Conservation (phyloP, 106 monocot species). For the Ottelia alismoides region DNA sequence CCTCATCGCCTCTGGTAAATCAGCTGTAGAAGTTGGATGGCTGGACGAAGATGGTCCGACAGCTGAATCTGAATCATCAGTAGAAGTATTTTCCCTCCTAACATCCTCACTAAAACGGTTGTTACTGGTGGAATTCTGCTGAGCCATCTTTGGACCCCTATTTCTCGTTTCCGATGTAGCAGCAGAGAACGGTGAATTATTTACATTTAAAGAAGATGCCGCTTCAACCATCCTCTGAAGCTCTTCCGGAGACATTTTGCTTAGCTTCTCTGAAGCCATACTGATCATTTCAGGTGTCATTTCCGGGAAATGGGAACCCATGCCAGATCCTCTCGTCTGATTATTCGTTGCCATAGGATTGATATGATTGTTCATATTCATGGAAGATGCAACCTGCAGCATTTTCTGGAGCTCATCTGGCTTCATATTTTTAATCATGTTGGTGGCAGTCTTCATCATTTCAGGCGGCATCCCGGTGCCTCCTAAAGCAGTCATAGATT, state of each 20-base stretch:
- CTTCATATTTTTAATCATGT: conserved; percentile 76
- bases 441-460: conserved; percentile 60
- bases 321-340: conserved; percentile 11
- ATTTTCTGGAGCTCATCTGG: conserved; percentile 96
- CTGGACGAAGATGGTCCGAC: conserved; percentile 25
- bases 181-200: conserved; percentile 11
- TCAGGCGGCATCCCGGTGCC: conserved; percentile 66
- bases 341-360: not conserved
- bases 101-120: too few relatives aligned
- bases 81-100: conserved; percentile 13
- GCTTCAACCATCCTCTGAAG: conserved; percentile 56
- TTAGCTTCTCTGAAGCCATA: conserved; percentile 70
- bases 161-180: conserved; percentile 5
- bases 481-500: conserved; percentile 38
- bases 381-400: conserved; percentile 61
- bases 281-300: conserved; percentile 87
- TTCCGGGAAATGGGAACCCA: conserved; percentile 33
- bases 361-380: conserved; percentile 25
- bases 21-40: conserved; percentile 27
- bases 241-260: conserved; percentile 80
- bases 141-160: not conserved
- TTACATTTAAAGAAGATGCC: conserved; percentile 39
- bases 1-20: conserved; percentile 62
- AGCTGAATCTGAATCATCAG: conserved; percentile 8
- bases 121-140: not conserved